Conservation (phyloP, 257 asterid species). For the Solanum gandarillasii region DNA sequence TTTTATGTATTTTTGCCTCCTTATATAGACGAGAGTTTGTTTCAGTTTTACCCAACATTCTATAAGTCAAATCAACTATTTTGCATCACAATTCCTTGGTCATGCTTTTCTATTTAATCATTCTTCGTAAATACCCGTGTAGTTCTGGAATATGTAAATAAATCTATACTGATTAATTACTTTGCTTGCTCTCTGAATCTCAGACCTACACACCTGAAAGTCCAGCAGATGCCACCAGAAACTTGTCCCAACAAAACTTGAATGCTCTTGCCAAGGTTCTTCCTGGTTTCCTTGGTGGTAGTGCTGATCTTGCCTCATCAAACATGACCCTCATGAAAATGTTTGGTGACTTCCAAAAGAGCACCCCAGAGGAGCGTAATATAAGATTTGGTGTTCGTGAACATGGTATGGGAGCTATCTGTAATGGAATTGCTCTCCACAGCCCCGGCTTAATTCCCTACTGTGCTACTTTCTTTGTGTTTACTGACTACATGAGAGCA, state of each 20-base stretch:
- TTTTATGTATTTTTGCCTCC: background rate
- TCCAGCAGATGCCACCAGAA: slow-evolving; percentile 71
- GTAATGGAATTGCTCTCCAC: slow-evolving; percentile 73
- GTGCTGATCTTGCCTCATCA: slow-evolving; percentile 90
- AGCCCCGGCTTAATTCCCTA: slow-evolving; percentile 66
- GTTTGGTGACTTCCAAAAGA: slow-evolving; percentile 70
- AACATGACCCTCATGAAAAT: slow-evolving; percentile 75
- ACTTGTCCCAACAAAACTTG: slow-evolving; percentile 55
- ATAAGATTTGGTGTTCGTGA: slow-evolving; percentile 71
- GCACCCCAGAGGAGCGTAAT: slow-evolving; percentile 73
- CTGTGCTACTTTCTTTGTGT: slow-evolving; percentile 77
- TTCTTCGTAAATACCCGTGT: background rate
- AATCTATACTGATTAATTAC: background rate
- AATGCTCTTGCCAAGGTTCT: slow-evolving; percentile 76
- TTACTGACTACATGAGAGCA: slow-evolving; percentile 76
- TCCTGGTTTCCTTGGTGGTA: slow-evolving; percentile 78
- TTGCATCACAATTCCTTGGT: background rate
- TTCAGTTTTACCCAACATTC: background rate
- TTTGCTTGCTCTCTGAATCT: background rate
- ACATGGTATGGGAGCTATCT: slow-evolving; percentile 68
- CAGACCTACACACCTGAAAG: slow-evolving; percentile 72
- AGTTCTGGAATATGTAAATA: background rate
- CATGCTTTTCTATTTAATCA: background rate
- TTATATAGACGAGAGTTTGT: background rate
- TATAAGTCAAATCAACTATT: background rate